Conservation (phyloP, 306 rosid genomes). For the Morella rubra region DNA sequence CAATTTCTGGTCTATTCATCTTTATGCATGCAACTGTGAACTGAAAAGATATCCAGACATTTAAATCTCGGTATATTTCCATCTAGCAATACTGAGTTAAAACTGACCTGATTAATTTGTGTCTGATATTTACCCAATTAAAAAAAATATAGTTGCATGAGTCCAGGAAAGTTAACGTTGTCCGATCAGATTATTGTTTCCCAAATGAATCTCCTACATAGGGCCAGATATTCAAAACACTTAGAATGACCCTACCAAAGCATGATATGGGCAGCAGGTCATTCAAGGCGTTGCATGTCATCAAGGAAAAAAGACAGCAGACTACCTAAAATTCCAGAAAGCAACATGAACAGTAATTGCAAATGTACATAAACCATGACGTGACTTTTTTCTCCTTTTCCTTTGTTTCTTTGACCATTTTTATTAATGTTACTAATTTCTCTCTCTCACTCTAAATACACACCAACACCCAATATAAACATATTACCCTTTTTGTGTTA, state of each 20-base stretch:
- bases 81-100: constrained; percentile 19
- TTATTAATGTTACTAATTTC: not conserved
- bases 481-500: too few relatives aligned
- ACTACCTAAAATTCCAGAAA: not conserved
- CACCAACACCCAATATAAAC: not conserved
- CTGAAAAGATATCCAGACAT: constrained; percentile 39
- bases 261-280: not conserved
- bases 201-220: constrained; percentile 8
- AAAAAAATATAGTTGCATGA: too few relatives aligned
- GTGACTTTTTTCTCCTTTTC: too few relatives aligned
- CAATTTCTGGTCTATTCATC: constrained; percentile 75
- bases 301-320: not conserved
- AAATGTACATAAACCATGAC: not conserved
- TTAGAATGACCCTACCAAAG: constrained; percentile 3
- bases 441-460: not conserved
- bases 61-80: constrained; percentile 14
- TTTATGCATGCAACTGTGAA: constrained; percentile 85
- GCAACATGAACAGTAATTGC: not conserved
- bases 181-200: not conserved
- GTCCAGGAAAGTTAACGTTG: constrained; percentile 4
- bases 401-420: not conserved
- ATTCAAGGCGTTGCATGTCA: not conserved
- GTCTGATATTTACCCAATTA: too few relatives aligned
- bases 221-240: constrained; percentile 15
- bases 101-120: not conserved